Percentiles rank a stretch among this genome's conserved stretches.
phyloP scores from a whole-genome alignment of 2,329 filamentous ascomycete species.

The Cladosporium sp. region DNA sequence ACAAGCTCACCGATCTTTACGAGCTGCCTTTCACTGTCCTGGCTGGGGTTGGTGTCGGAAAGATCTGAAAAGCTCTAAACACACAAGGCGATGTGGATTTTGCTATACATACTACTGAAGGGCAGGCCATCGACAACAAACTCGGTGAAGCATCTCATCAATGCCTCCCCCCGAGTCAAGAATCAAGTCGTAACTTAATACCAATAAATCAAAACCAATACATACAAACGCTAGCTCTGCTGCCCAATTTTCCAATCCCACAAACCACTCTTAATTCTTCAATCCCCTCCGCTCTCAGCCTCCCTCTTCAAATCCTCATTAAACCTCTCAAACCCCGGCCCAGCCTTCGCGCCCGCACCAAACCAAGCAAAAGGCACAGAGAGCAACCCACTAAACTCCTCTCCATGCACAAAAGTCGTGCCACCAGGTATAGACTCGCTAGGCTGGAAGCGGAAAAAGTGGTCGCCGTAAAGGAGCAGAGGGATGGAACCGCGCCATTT shows the following conservation, averaged over 20 bases:
- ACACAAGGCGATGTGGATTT: too few relatives aligned
- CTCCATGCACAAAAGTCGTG: slow-evolving; percentile 18
- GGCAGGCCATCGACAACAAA: too few relatives aligned
- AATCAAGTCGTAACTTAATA: too few relatives aligned
- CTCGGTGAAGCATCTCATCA: too few relatives aligned
- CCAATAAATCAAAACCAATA: too few relatives aligned
- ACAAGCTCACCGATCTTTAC: slow-evolving; percentile 38
- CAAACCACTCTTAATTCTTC: too few relatives aligned
- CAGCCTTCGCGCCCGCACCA: slow-evolving; percentile 4
- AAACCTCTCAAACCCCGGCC: slow-evolving; percentile 17
- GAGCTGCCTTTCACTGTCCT: slow-evolving; percentile 42
- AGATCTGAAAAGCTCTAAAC: slow-evolving; percentile 32
- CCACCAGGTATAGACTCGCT: slow-evolving; percentile 14
- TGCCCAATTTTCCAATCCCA: too few relatives aligned
- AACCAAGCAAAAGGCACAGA: slow-evolving; percentile 12
- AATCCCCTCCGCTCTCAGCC: slow-evolving; percentile 12
- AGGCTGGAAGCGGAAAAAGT: slow-evolving; percentile 16
- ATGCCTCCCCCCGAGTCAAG: too few relatives aligned
- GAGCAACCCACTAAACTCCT: slow-evolving; percentile 17
- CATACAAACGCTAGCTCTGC: too few relatives aligned
- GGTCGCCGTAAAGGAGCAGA: slow-evolving; percentile 17
- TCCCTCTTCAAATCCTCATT: slow-evolving; percentile 19
- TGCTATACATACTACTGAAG: too few relatives aligned
- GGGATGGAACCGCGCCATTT: slow-evolving; percentile 17
- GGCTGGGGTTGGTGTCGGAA: slow-evolving; percentile 44